A percentile compares a stretch with the other conserved stretches of the same genome.
Conservation (phyloP, 2,329 filamentous ascomycete genomes). For the Paecilomyces niveus region DNA sequence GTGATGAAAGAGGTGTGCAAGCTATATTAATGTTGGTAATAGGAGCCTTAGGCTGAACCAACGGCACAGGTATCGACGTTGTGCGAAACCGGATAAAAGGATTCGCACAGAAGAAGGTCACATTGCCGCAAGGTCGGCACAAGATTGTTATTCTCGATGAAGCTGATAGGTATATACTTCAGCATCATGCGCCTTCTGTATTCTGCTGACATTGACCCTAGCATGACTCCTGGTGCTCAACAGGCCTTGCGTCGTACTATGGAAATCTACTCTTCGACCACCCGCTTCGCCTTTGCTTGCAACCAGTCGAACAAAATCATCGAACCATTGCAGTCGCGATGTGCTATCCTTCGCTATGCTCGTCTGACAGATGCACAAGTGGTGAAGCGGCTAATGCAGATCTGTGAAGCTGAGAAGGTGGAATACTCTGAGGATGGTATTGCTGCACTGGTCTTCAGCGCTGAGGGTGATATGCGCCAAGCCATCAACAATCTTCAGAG, state of each 20-base stretch:
- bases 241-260: slow-evolving; percentile 92
- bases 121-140: slow-evolving; percentile 79
- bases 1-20: slow-evolving; percentile 71
- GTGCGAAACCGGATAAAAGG: slow-evolving; percentile 96
- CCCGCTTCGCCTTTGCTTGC: slow-evolving; percentile 94
- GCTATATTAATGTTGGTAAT: not conserved
- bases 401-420: slow-evolving; percentile 86
- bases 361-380: slow-evolving; percentile 88
- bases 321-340: slow-evolving; percentile 94
- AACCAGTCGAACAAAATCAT: slow-evolving; percentile 99
- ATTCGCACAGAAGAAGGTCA: slow-evolving; percentile 98
- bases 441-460: slow-evolving; percentile 92
- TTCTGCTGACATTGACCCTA: slow-evolving; percentile 16
- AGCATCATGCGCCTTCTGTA: not conserved
- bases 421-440: slow-evolving; percentile 88
- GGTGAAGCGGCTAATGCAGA: slow-evolving; percentile 82
- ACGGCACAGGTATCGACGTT: slow-evolving; percentile 75
- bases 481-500: slow-evolving; percentile 98
- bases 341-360: slow-evolving; percentile 89
- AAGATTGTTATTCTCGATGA: slow-evolving; percentile 98
- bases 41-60: not conserved
- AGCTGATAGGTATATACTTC: slow-evolving; percentile 61
- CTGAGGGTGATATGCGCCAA: slow-evolving; percentile 97
- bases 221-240: slow-evolving; percentile 93
- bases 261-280: slow-evolving; percentile 97